Base-by-base conservation (phyloP, 2,329 filamentous ascomycete genomes). In the Alternaria longipes region DNA sequence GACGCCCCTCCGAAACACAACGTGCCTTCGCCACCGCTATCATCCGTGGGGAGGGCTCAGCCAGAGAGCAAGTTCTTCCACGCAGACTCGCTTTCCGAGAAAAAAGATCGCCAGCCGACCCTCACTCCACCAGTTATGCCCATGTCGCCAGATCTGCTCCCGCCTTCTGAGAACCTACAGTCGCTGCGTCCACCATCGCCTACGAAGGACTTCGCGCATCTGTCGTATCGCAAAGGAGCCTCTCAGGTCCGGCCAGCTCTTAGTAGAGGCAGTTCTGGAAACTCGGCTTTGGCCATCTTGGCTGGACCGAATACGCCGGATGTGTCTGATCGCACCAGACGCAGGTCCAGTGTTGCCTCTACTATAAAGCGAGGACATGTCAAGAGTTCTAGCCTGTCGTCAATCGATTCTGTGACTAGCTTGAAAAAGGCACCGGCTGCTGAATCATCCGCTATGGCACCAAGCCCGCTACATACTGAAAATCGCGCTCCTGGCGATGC, bases 21-120 rank as follows among this genome's bases (percentile, higher is more conserved):
- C 12, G 58, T 70, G 8, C 71, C 78, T 0, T 80, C 79, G 12
- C 79, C 79, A 11, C 76, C 78, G 12, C 60, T 75, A 26, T 78
- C 76, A 1, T 67, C 74, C 3, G 18, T 65, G 12, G 65, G 65
- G 22, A 73, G 70, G 58, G 52, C 67, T 1, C 70, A 69, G 18
- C 54, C 71, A 7, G 74, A 76, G 30, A 74, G 70, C 78, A 92
- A 91, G 74, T 93, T 94, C 81, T 88, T 93, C 76, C 91, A 93
- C 75, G 91, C 90, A 61, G 91, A 92, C 76, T 77, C 72, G 7
- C 68, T 74, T 47, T 70, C 70, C 44, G 45, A 86, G 84, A 8
- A 80, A 77, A 46, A 79, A 75, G 55, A 45, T 22, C 70, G 60
- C 30, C 66, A 73, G 41, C 71, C 77, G n/a, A 67, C 73, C n/a